These are phyloP conservation scores for Linnemannia hyalina DNA, from an alignment of 192 early-diverging fungal genomes.

Conservation along the genomic window DNA sequence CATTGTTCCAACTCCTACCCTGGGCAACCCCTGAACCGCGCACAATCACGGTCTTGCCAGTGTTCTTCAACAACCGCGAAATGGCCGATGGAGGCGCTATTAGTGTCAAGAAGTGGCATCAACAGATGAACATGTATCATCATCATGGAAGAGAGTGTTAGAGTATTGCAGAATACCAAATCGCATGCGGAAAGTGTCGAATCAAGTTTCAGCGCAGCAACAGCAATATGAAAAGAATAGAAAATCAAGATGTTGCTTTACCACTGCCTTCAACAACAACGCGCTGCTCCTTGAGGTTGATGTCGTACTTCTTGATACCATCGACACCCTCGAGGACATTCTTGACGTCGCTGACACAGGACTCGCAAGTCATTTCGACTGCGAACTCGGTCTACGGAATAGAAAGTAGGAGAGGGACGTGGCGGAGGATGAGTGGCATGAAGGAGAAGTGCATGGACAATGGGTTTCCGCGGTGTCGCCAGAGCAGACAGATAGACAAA, in stretches of 20 bases:
- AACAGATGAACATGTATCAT: background rate
- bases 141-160: slow-evolving; percentile 14
- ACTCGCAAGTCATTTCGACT: slow-evolving; percentile 88
- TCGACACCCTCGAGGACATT: slow-evolving; percentile 63
- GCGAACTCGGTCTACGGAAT: slow-evolving; percentile 79
- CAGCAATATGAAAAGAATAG: background rate
- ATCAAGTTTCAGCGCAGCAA: background rate
- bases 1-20: slow-evolving; percentile 32
- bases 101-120: background rate
- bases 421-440: too few species aligned
- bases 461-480: background rate
- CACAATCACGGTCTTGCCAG: slow-evolving; percentile 82
- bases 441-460: background rate
- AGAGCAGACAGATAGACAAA: background rate
- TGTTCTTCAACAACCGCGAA: slow-evolving; percentile 72
- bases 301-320: slow-evolving; percentile 74
- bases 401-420: background rate
- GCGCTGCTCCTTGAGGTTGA: slow-evolving; percentile 76
- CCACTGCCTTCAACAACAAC: slow-evolving; percentile 82
- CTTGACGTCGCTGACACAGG: slow-evolving; percentile 78
- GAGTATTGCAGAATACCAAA: background rate
- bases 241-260: slow-evolving; percentile 23
- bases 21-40: slow-evolving; percentile 79
- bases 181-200: background rate
- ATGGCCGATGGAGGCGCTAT: slow-evolving; percentile 76